Percentiles rank a stretch among this genome's conserved stretches.
These are phyloP conservation scores for Perkinsela sp. DNA, from an alignment of 208 protist species.

Conservation along the genomic window DNA sequence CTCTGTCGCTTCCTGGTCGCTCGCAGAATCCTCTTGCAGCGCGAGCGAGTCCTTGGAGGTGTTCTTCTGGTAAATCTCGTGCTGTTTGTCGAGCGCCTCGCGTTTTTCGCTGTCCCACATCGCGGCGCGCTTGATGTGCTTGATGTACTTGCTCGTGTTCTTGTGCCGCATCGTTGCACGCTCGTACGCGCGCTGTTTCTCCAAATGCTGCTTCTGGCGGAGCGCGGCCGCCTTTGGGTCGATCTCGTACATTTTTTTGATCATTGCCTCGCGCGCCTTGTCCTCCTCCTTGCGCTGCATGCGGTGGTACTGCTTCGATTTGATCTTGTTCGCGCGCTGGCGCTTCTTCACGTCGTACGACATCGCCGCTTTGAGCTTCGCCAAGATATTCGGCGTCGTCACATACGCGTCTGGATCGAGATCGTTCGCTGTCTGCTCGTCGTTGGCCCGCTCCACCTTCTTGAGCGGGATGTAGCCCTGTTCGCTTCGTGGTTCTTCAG, in stretches of 20 bases:
- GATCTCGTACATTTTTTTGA: conserved; percentile 48
- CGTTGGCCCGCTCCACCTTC: conserved; percentile 8
- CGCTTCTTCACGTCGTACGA: conserved; percentile 46
- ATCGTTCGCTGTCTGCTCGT: conserved; percentile 4
- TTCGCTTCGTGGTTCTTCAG: not conserved
- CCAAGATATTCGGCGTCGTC: conserved; percentile 20
- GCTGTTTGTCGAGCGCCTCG: conserved; percentile 58
- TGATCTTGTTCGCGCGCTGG: conserved; percentile 60
- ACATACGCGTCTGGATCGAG: not conserved
- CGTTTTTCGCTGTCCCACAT: conserved; percentile 21
- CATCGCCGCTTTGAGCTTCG: conserved; percentile 61
- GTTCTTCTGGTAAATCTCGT: conserved; percentile 37
- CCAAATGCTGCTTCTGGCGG: conserved; percentile 25
- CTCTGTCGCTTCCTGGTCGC: conserved; percentile 5
- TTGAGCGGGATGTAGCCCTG: conserved; percentile 3
- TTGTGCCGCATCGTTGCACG: conserved; percentile 64
- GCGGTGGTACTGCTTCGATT: conserved; percentile 66
- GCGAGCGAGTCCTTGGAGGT: conserved; percentile 53
- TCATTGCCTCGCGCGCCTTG: conserved; percentile 28
- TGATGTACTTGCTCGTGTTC: conserved; percentile 64
- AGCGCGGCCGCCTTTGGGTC: conserved; percentile 47
- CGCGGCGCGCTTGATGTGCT: conserved; percentile 50
- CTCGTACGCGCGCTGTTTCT: conserved; percentile 47
- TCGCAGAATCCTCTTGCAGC: conserved; percentile 16
- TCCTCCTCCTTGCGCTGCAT: conserved; percentile 68